A percentile compares a stretch with the other conserved stretches of the same genome.
phyloP scores from a whole-genome alignment of 495 filamentous ascomycete species.

The Achaetomiella virescens region DNA sequence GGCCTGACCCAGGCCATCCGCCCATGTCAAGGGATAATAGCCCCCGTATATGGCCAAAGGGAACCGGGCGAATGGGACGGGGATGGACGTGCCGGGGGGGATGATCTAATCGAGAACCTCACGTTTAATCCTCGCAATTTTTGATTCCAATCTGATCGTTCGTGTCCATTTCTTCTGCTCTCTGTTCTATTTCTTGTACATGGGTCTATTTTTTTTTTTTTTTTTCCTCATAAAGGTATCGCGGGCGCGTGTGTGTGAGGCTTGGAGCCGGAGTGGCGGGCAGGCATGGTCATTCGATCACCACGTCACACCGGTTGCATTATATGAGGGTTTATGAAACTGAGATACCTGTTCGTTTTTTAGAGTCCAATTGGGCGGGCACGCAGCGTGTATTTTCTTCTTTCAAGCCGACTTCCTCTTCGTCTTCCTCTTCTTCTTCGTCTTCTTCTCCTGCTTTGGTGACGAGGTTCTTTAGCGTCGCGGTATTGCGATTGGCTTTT shows the following conservation, averaged over 20 bases:
- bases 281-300: constrained; percentile 4
- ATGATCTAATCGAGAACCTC: constrained; percentile 44
- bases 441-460: no score
- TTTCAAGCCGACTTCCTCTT: no score
- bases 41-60: constrained; percentile 27
- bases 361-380: constrained; percentile 10
- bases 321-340: constrained; percentile 18
- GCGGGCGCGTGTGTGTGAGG: no score
- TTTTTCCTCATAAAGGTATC: constrained; percentile 13
- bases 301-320: not conserved
- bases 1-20: constrained; percentile 43
- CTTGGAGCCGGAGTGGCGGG: not conserved
- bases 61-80: constrained; percentile 26
- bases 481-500: no score
- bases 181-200: constrained; percentile 16
- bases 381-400: constrained; percentile 2
- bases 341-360: constrained; percentile 28
- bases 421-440: no score
- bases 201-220: constrained; percentile 17
- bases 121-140: not conserved
- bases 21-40: constrained; percentile 38
- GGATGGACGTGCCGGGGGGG: constrained; percentile 35
- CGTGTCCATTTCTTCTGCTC: no score
- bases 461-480: no score
- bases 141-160: constrained; percentile 7